These are phyloP conservation scores for Tanacetum coccineum DNA, from an alignment of 129 eudicot species.

Conservation along the genomic window DNA sequence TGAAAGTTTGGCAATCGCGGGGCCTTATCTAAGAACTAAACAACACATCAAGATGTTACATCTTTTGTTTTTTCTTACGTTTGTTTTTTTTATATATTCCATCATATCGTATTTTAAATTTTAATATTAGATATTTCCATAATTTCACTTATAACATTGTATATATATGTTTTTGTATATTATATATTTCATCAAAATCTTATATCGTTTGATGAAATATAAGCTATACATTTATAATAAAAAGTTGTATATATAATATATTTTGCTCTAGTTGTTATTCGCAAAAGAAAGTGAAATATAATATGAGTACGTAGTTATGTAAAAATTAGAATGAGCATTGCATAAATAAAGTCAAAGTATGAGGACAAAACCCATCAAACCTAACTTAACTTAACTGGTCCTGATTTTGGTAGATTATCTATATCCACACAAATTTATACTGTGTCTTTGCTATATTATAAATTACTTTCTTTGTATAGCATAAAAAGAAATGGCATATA, in stretches of 20 bases:
- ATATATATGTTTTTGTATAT: too few species aligned
- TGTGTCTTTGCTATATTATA: too few species aligned
- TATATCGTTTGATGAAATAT: too few species aligned
- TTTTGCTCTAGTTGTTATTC: too few species aligned
- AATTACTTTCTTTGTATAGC: neutral
- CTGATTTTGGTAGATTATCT: neutral
- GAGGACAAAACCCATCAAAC: constrained; percentile 7
- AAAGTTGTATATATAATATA: too few species aligned
- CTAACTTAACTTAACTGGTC: neutral
- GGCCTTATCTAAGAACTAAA: neutral
- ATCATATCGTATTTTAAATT: neutral
- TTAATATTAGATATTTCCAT: too few species aligned
- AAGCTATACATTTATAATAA: too few species aligned
- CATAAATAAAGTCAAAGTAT: constrained; percentile 12
- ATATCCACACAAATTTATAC: neutral
- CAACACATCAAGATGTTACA: constrained; percentile 8
- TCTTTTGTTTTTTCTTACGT: neutral
- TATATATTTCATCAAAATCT: too few species aligned
- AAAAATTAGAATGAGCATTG: neutral
- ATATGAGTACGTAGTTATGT: too few species aligned
- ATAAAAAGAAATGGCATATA: too few species aligned
- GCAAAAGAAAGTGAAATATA: too few species aligned
- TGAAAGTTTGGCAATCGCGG: constrained; percentile 21
- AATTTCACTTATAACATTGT: too few species aligned
- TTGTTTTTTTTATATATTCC: neutral